A percentile compares a stretch with the other conserved stretches of the same genome.
phyloP scores from a whole-genome alignment of 768 basidiomycete genomes.

The Kwoniella sp. region DNA sequence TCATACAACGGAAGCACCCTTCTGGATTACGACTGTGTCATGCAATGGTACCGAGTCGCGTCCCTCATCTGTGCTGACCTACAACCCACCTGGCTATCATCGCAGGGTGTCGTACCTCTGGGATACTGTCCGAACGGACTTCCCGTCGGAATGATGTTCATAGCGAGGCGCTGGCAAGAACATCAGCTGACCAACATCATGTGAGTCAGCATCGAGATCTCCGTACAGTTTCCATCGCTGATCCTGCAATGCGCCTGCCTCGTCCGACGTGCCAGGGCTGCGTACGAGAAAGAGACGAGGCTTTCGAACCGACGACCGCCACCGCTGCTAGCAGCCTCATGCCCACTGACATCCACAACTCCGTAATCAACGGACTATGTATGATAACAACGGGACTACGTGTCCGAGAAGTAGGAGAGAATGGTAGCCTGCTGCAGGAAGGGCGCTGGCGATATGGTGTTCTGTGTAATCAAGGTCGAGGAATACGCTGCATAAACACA shows the following conservation, averaged over 20 bases:
- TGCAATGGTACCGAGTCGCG: background rate
- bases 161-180: slow-evolving; percentile 34
- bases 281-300: background rate
- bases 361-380: no score
- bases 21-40: no score
- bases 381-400: no score
- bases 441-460: no score
- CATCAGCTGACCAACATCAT: slow-evolving; percentile 27
- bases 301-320: background rate
- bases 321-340: background rate
- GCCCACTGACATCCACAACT: no score
- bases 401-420: no score
- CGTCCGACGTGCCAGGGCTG: background rate
- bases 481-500: no score
- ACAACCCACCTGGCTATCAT: background rate
- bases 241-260: no score
- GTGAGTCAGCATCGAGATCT: background rate
- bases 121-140: slow-evolving; percentile 31
- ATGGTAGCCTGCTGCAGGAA: no score
- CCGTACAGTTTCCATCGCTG: no score
- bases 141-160: slow-evolving; percentile 40
- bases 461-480: no score
- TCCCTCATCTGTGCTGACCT: background rate
- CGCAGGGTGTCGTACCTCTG: slow-evolving; percentile 24
- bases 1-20: no score